A percentile compares a stretch with the other conserved stretches of the same genome.
Evolutionary conservation across 2,329 filamentous ascomycete species (phyloP).

Genomic region (Atkinsonella hypoxylon): DNA sequence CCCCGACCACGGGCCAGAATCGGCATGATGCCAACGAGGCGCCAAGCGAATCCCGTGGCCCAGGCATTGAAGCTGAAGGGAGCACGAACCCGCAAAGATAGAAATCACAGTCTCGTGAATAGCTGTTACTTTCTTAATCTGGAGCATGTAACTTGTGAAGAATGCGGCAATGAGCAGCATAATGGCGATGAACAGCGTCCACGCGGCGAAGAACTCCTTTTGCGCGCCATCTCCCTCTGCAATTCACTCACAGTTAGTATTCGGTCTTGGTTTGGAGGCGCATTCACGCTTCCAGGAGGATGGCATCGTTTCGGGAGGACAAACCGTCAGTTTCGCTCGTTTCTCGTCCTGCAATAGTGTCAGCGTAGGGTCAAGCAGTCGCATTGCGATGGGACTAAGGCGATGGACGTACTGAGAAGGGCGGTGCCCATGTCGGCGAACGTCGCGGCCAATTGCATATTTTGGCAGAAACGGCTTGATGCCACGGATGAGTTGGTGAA

Average conservation of each 20-base stretch:
- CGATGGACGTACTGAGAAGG: constrained; percentile 18
- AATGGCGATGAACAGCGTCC: constrained; percentile 95
- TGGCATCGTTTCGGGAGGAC: constrained; percentile 1
- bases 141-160: constrained; percentile 92
- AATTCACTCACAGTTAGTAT: constrained; percentile 5
- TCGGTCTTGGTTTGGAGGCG: neutral
- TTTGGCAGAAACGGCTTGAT: constrained; percentile 1
- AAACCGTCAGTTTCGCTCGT: constrained; percentile 24
- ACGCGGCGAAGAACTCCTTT: constrained; percentile 91
- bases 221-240: constrained; percentile 68
- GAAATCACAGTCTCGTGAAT: constrained; percentile 97
- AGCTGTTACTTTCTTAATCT: constrained; percentile 93
- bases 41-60: too few relatives aligned
- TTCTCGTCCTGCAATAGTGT: constrained; percentile 8
- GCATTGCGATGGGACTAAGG: neutral
- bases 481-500: neutral
- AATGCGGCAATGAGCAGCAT: constrained; percentile 86
- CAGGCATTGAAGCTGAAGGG: neutral
- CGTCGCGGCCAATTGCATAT: constrained; percentile 14
- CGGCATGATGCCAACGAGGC: too few relatives aligned
- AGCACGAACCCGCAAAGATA: constrained; percentile 71
- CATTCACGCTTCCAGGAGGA: neutral
- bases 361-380: neutral
- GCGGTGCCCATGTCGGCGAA: constrained; percentile 19
- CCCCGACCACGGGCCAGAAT: too few relatives aligned